Percentiles rank a stretch among this genome's conserved stretches.
Conservation (phyloP, 2,329 filamentous ascomycete species). For the Epichloe bromicola region DNA sequence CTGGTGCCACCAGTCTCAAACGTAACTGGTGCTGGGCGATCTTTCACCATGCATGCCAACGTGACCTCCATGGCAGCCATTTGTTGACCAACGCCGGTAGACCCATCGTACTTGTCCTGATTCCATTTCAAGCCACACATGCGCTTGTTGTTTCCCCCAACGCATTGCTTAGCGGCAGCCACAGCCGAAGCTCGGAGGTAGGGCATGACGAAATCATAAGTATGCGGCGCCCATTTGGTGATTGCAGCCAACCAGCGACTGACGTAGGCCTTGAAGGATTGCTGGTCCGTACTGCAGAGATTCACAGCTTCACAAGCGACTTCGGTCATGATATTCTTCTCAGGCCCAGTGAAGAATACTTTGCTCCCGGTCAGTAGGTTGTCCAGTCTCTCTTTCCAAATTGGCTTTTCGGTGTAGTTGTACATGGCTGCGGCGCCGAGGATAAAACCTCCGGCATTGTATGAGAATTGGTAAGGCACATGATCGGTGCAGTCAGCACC, state of each 20-base stretch:
- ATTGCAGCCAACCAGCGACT: slow-evolving; percentile 48
- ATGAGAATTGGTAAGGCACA: slow-evolving; percentile 53
- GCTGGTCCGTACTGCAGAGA: slow-evolving; percentile 48
- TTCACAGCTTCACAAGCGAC: slow-evolving; percentile 50
- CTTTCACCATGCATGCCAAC: slow-evolving; percentile 43
- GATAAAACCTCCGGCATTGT: slow-evolving; percentile 55
- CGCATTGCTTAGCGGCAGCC: slow-evolving; percentile 44
- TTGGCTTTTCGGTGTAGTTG: slow-evolving; percentile 39
- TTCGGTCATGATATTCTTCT: slow-evolving; percentile 49
- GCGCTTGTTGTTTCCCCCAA: slow-evolving; percentile 42
- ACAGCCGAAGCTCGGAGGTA: slow-evolving; percentile 41
- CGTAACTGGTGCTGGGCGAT: slow-evolving; percentile 30
- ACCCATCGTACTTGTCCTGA: slow-evolving; percentile 42
- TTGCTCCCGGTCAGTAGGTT: slow-evolving; percentile 40
- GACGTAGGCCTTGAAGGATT: slow-evolving; percentile 52
- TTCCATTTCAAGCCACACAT: slow-evolving; percentile 51
- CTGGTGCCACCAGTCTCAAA: slow-evolving; percentile 45
- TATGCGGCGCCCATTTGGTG: slow-evolving; percentile 51
- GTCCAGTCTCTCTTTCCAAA: slow-evolving; percentile 46
- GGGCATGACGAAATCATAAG: slow-evolving; percentile 37
- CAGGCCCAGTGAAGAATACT: slow-evolving; percentile 40
- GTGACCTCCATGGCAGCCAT: slow-evolving; percentile 57
- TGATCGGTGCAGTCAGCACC: slow-evolving; percentile 43
- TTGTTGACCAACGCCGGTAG: slow-evolving; percentile 53
- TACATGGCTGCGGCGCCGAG: slow-evolving; percentile 57